Evolutionary conservation across 1,284 basidiomycete genomes (phyloP).

Genomic region (Marasmius oreades): DNA sequence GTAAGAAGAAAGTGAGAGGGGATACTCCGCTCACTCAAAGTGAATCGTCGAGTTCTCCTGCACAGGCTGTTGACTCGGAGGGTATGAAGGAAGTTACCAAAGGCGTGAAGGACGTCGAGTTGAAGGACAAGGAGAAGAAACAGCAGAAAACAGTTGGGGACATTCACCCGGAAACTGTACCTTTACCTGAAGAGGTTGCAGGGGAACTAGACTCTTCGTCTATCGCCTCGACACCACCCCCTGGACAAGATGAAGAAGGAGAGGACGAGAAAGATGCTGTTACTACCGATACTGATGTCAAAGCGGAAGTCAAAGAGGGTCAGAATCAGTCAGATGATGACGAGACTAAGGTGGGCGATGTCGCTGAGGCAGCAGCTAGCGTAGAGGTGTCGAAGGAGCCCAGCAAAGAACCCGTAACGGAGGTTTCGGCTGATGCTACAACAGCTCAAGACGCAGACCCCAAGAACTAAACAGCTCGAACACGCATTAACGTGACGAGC

Average conservation of each 20-base stretch:
- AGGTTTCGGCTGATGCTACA: background rate
- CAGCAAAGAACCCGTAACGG: background rate
- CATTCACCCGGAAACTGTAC: slow-evolving; percentile 41
- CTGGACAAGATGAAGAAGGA: slow-evolving; percentile 9
- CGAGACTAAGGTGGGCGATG: background rate
- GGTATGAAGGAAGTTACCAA: slow-evolving; percentile 65
- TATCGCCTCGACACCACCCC: slow-evolving; percentile 8
- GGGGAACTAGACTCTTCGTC: slow-evolving; percentile 23
- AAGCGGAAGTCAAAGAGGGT: background rate
- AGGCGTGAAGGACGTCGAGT: slow-evolving; percentile 65
- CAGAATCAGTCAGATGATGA: background rate
- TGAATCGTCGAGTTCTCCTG: slow-evolving; percentile 16
- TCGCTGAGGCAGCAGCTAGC: background rate
- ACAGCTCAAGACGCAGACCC: background rate
- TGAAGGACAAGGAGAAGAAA: slow-evolving; percentile 40
- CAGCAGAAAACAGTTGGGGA: slow-evolving; percentile 17
- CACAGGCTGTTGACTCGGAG: slow-evolving; percentile 32
- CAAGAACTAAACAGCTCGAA: background rate
- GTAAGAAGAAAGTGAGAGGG: slow-evolving; percentile 42
- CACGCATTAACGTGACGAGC: too few relatives aligned
- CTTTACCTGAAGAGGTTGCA: slow-evolving; percentile 46
- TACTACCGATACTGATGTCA: background rate
- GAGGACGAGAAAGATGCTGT: slow-evolving; percentile 18
- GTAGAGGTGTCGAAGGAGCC: background rate
- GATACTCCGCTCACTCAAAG: slow-evolving; percentile 26